Base-by-base conservation (phyloP, 306 rosid species). In the Gillenia trifoliata region DNA sequence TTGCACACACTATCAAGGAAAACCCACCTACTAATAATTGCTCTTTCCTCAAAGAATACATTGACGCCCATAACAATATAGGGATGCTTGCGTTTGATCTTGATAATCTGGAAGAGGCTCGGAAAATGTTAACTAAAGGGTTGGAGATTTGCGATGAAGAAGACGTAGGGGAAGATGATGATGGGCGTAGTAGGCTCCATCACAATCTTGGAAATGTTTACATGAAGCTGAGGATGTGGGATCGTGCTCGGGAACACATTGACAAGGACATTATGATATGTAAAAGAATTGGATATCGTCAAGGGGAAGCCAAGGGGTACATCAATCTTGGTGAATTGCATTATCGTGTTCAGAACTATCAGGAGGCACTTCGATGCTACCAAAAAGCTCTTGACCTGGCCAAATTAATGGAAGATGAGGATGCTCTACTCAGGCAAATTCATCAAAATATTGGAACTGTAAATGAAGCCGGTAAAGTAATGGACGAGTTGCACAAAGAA, bases 251-350 rank as follows among this genome's bases (percentile, higher is more conserved):
- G 76, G 74, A 82, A 57, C 75, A 93, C 77, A 89, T 93, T 47
- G 85, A 79, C 71, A 88, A 60, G 76, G 98, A 93, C 68, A 88
- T 93, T 49, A 23, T 50, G 34, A 93, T 93, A 38, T 93, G 98
- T 79, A 83, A 87, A 40, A 82, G 83, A 67, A 91, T 89, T 69
- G 89, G 85, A 61, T 97, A 88, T 73, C 29, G 85, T 72, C 93
- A 89, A 87, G 98, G 96, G 71, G 98, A 91, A 78, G 97, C 98
- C 4, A 93, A 93, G 82, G 98, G 98, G 38, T 93, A 84, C 55
- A 86, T 89, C 47, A 93, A 93, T 84, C 89, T 89, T 17, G 98
- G 91, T 49, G 91, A 91, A 74, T 66, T 89, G 83, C 88, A 88
- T 87, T 85, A 86, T 75, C 87, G 86, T 88, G 81, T 73, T 66